phyloP scores from a whole-genome alignment of 1,139 yeast species.

The Candida tropicalis region DNA sequence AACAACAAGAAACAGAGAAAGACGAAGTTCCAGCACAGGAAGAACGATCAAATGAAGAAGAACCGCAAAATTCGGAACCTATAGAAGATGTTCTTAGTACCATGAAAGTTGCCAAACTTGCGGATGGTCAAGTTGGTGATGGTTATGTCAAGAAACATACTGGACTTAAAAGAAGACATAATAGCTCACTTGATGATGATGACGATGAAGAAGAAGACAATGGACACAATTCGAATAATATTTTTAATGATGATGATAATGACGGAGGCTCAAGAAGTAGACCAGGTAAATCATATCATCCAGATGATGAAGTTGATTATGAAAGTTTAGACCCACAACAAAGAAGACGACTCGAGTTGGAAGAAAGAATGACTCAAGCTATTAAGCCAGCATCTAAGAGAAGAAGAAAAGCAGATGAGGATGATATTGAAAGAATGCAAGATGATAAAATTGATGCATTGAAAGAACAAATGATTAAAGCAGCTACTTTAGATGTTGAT shows the following conservation, averaged over 20 bases:
- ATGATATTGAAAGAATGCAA: constrained; percentile 91
- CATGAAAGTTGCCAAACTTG: neutral
- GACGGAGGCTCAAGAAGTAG: neutral
- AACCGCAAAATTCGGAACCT: constrained; percentile 5
- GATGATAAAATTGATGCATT: constrained; percentile 85
- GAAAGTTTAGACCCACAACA: constrained; percentile 36
- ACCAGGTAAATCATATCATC: constrained; percentile 10
- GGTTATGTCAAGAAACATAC: neutral
- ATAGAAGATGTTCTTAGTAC: constrained; percentile 7
- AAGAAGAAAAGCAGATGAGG: constrained; percentile 75
- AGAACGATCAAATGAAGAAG: constrained; percentile 10
- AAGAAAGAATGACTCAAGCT: constrained; percentile 78
- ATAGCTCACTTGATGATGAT: neutral
- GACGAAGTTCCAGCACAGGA: constrained; percentile 9
- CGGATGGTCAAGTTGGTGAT: neutral
- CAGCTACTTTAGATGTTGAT: constrained; percentile 90
- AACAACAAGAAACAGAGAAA: constrained; percentile 8
- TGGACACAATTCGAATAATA: constrained; percentile 1
- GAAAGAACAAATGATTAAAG: constrained; percentile 89
- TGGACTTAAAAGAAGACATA: neutral
- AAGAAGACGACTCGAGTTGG: constrained; percentile 74
- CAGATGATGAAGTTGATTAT: constrained; percentile 14
- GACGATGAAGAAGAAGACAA: neutral
- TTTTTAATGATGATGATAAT: neutral
- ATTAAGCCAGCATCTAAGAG: constrained; percentile 64